These are phyloP conservation scores for Microbotryum scabiosae DNA, from an alignment of 1,284 basidiomycete species.

Conservation along the genomic window DNA sequence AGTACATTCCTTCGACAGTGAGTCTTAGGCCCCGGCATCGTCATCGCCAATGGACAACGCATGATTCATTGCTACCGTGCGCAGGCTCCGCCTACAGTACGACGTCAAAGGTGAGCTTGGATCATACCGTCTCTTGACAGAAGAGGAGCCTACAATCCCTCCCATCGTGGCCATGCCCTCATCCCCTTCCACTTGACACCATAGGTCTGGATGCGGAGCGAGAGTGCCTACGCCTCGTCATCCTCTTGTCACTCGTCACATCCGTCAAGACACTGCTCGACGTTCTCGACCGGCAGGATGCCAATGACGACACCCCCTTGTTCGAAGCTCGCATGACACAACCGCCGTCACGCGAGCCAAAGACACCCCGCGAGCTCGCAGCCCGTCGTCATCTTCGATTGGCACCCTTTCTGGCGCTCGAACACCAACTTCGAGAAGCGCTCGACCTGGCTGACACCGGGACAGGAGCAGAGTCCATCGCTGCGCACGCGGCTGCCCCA, in stretches of 20 bases:
- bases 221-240: constrained; percentile 6
- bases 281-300: constrained; percentile 1
- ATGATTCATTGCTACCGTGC: no score
- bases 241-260: constrained; percentile 4
- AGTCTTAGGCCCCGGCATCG: no score
- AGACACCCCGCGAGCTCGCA: neutral
- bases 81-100: no score
- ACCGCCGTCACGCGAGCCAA: neutral
- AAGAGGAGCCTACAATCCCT: no score
- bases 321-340: neutral
- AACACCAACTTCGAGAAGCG: neutral
- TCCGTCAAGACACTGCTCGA: neutral
- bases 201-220: constrained; percentile 9
- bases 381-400: constrained; percentile 3
- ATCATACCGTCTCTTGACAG: no score
- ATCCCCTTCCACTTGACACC: constrained; percentile 1
- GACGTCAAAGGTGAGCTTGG: no score
- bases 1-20: constrained; percentile 8
- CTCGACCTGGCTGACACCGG: neutral
- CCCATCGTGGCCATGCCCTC: neutral
- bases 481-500: no score
- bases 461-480: no score
- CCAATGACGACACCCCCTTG: constrained; percentile 3
- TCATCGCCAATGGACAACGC: no score
- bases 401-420: constrained; percentile 5